Conservation (phyloP, 164 flowering plant genomes). For the Malania oleifera region DNA sequence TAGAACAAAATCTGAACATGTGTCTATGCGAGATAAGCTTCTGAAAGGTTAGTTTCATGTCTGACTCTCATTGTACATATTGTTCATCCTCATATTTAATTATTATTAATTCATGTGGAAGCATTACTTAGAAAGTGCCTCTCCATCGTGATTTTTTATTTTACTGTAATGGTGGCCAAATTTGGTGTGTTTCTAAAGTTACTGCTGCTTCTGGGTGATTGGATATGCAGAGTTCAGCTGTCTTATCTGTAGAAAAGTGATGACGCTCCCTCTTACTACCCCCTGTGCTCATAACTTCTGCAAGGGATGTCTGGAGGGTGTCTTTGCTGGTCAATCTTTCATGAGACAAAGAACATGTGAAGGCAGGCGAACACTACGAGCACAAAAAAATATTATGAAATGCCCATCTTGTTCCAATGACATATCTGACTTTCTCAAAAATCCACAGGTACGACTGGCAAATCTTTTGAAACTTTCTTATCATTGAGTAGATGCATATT, state of each 20-base stretch:
- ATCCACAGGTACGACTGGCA: conserved; percentile 59
- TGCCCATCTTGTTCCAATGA: conserved; percentile 75
- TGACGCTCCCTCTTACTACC: conserved; percentile 75
- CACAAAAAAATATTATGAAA: conserved; percentile 65
- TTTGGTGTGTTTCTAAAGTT: no score
- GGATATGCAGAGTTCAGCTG: conserved; percentile 66
- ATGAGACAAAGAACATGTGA: conserved; percentile 52
- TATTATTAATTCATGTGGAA: no score
- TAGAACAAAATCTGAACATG: conserved; percentile 12
- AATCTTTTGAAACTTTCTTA: no score
- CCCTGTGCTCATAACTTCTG: conserved; percentile 97
- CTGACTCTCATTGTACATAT: no score
- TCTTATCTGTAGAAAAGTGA: conserved; percentile 56
- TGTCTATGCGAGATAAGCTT: conserved; percentile 36
- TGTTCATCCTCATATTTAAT: no score
- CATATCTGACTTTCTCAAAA: conserved; percentile 66
- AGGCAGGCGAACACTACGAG: conserved; percentile 61
- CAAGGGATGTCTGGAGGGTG: conserved; percentile 72
- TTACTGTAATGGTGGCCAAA: no score
- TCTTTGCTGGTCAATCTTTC: conserved; percentile 59
- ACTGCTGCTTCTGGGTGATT: background rate
- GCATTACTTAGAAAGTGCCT: no score
- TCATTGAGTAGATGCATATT: no score
- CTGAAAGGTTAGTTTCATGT: conserved; percentile 61
- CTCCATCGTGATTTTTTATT: no score